phyloP scores from a whole-genome alignment of 345 rosid genomes.

The Melaleuca alternifolia region DNA sequence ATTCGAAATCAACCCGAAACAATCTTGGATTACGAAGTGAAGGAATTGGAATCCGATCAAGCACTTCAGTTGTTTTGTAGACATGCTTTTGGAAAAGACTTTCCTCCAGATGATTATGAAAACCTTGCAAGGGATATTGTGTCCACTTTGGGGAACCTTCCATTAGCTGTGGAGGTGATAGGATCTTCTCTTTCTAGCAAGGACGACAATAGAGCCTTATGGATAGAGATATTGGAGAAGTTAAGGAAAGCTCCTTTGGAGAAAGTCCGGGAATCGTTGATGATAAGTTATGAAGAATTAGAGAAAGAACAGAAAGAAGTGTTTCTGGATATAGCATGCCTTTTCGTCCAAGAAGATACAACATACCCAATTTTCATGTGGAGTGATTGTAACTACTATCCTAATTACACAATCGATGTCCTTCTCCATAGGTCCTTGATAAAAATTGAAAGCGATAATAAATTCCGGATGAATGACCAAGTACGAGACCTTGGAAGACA shows the following conservation, averaged over 20 bases:
- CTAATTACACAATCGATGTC: not conserved
- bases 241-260: not conserved
- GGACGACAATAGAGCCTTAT: not conserved
- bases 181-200: not conserved
- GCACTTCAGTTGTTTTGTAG: not conserved
- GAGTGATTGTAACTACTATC: conserved; percentile 1
- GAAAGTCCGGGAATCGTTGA: not conserved
- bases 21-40: not conserved
- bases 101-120: not conserved
- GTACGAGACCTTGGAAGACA: conserved; percentile 14
- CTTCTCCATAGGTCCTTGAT: not conserved
- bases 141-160: not conserved
- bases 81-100: not conserved
- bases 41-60: not conserved
- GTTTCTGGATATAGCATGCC: conserved; percentile 18
- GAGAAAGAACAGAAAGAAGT: not conserved
- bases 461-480: not conserved
- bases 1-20: not conserved
- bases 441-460: not conserved
- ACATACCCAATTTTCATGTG: conserved; percentile 2
- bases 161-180: not conserved
- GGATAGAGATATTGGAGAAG: not conserved
- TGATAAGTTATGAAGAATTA: conserved; percentile 11
- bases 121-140: not conserved
- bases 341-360: conserved; percentile 1